Evolutionary conservation across 352 stramenopile species (phyloP).

Genomic region (Pythium grandisporangium): DNA sequence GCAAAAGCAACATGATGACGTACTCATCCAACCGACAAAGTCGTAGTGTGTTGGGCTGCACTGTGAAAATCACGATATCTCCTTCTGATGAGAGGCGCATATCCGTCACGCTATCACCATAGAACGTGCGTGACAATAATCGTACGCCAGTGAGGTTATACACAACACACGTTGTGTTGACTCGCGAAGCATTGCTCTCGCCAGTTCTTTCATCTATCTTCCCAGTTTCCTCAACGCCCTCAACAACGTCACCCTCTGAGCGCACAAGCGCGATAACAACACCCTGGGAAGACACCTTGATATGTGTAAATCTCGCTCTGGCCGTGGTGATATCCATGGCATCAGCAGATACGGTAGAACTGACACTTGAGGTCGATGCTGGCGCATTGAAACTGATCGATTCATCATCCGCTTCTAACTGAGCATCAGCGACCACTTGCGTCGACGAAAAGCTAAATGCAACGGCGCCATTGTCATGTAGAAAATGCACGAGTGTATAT

Average conservation of each 20-base stretch:
- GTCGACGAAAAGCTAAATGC: slow-evolving; percentile 35
- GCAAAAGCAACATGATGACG: too few relatives aligned
- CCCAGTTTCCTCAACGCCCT: too few relatives aligned
- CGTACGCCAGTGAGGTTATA: slow-evolving; percentile 60
- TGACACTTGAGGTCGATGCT: too few relatives aligned
- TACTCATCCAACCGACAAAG: slow-evolving; percentile 81
- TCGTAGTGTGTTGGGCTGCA: slow-evolving; percentile 30
- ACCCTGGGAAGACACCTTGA: slow-evolving; percentile 37
- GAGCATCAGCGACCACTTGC: too few relatives aligned
- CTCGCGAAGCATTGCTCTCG: too few relatives aligned
- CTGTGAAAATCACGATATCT: slow-evolving; percentile 59
- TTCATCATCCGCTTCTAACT: too few relatives aligned
- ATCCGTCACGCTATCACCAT: slow-evolving; percentile 31
- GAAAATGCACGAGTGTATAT: slow-evolving; percentile 53
- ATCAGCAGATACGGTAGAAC: too few relatives aligned
- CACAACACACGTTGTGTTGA: slow-evolving; percentile 40
- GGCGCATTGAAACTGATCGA: too few relatives aligned
- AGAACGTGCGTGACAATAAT: slow-evolving; percentile 35
- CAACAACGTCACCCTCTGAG: slow-evolving; percentile 4
- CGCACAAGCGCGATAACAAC: slow-evolving; percentile 30
- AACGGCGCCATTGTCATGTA: slow-evolving; percentile 65
- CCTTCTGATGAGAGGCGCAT: slow-evolving; percentile 60
- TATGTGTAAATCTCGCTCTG: slow-evolving; percentile 5
- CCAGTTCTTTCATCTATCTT: too few relatives aligned
- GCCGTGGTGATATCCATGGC: too few relatives aligned